Evolutionary conservation across 257 asterid genomes (phyloP).

Genomic region (Lavandula angustifolia): DNA sequence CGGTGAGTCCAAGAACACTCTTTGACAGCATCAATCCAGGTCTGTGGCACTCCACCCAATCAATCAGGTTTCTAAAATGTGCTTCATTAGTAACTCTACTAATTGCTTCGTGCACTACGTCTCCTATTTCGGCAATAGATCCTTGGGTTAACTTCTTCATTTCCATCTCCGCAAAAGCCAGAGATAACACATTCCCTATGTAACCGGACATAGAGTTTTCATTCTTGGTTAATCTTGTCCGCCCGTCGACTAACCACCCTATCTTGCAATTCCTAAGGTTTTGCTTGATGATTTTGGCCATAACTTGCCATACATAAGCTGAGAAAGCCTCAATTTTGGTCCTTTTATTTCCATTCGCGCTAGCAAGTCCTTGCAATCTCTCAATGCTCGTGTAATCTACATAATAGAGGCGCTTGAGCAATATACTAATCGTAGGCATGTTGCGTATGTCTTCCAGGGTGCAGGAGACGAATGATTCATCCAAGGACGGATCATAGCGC

Average conservation of each 20-base stretch:
- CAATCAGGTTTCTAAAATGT: slow-evolving; percentile 57
- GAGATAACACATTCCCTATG: slow-evolving; percentile 56
- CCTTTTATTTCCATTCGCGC: slow-evolving; percentile 33
- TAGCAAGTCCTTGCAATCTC: slow-evolving; percentile 40
- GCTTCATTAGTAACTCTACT: slow-evolving; percentile 39
- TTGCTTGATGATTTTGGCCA: slow-evolving; percentile 41
- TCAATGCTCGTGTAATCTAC: slow-evolving; percentile 42
- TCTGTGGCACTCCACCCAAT: slow-evolving; percentile 66
- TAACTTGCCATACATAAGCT: slow-evolving; percentile 58
- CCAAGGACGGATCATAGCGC: slow-evolving; percentile 41
- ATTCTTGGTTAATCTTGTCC: slow-evolving; percentile 38
- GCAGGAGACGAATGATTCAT: slow-evolving; percentile 52
- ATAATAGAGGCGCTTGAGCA: slow-evolving; percentile 50
- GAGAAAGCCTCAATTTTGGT: slow-evolving; percentile 64
- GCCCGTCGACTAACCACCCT: slow-evolving; percentile 64
- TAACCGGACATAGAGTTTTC: slow-evolving; percentile 40
- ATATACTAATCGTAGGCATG: slow-evolving; percentile 36
- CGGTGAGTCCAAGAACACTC: slow-evolving; percentile 46
- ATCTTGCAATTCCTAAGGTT: slow-evolving; percentile 43
- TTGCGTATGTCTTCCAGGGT: slow-evolving; percentile 45
- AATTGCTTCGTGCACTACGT: slow-evolving; percentile 40
- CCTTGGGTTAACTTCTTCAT: slow-evolving; percentile 34
- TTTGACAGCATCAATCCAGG: slow-evolving; percentile 59
- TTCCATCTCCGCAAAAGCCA: slow-evolving; percentile 41
- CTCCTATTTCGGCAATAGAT: slow-evolving; percentile 39